Evolutionary conservation across 2,329 filamentous ascomycete species (phyloP), one percentile per base, ranked within the genome.

Genomic region (Neoarthrinium moseri): DNA sequence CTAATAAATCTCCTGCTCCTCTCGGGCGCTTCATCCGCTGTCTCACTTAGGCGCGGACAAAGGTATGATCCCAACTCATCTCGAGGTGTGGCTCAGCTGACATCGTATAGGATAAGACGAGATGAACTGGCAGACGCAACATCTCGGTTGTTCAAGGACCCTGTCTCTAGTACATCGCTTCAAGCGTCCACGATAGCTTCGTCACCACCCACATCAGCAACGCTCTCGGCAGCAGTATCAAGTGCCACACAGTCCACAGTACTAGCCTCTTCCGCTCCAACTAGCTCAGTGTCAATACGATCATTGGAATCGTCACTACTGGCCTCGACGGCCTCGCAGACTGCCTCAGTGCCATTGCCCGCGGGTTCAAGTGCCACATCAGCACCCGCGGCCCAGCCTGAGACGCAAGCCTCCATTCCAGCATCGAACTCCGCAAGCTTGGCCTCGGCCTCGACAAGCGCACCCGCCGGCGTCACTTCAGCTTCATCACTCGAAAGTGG

Each of bases 21-120:
- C 45, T 56, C 58, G 42, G 59, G 51, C 46, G 56, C 53, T 48
- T 60, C 54, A 43, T 60, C 59, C 59, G 61, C 61, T 35, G 60
- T 60, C 47, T 58, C 60, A 56, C 50, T 61, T 55, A 59, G 56
- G 53, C 51, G 52, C 29, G 51, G 51, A 38, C 51, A 52, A 13
- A 54, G 55, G 60, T 61, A 60, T 22, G 57, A 55, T 34, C 33
- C 45, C 41, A 2, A 4, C 11, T 29, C 23, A 17, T 38, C 21
- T 36, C 18, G 8, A 12, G 26, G 26, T 17, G 27, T 43, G 20
- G 24, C 34, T 36, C 27, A 35, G 48, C 57, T 63, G 49, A 64
- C 51, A 50, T 30, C 6, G 24, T 38, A 27, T 32, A 61, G 57
- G 49, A 35, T 52, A 45, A 53, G 53, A 52, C 54, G 50, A 40